These are phyloP conservation scores for Sicyos baderoa DNA, from an alignment of 306 rosid genomes.

Conservation along the genomic window DNA sequence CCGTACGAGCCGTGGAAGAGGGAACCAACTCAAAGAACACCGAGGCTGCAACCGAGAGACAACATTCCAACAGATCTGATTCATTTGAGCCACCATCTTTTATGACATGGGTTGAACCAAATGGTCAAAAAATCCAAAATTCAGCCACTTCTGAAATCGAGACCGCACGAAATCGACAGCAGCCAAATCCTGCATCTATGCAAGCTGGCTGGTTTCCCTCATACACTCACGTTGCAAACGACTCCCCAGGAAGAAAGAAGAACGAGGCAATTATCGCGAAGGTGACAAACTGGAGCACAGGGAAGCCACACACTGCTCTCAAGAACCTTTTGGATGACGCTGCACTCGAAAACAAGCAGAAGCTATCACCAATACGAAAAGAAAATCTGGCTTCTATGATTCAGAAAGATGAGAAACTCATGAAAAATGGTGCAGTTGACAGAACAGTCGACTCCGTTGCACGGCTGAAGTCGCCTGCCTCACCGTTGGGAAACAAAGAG, in stretches of 20 bases:
- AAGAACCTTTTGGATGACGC: constrained; percentile 81
- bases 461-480: constrained; percentile 35
- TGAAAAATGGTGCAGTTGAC: constrained; percentile 19
- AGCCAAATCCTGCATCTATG: constrained; percentile 25
- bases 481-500: constrained; percentile 26
- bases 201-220: constrained; percentile 86
- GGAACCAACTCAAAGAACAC: constrained; percentile 23
- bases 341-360: constrained; percentile 40
- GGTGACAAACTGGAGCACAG: constrained; percentile 73
- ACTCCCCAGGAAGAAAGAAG: constrained; percentile 61
- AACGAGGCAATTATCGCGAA: constrained; percentile 73
- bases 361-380: constrained; percentile 33
- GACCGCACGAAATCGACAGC: constrained; percentile 29
- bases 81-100: constrained; percentile 73
- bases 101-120: constrained; percentile 63
- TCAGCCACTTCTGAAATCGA: constrained; percentile 30
- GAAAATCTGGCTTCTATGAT: constrained; percentile 27
- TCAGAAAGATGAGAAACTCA: constrained; percentile 29
- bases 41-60: constrained; percentile 27
- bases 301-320: constrained; percentile 66
- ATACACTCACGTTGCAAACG: constrained; percentile 42
- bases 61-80: constrained; percentile 43
- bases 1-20: too few relatives aligned
- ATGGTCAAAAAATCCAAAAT: constrained; percentile 26
- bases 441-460: constrained; percentile 39